Evolutionary conservation across 2,329 filamentous ascomycete species (phyloP), one percentile per base, ranked within the genome.

Genomic region (Fusarium tupiense): DNA sequence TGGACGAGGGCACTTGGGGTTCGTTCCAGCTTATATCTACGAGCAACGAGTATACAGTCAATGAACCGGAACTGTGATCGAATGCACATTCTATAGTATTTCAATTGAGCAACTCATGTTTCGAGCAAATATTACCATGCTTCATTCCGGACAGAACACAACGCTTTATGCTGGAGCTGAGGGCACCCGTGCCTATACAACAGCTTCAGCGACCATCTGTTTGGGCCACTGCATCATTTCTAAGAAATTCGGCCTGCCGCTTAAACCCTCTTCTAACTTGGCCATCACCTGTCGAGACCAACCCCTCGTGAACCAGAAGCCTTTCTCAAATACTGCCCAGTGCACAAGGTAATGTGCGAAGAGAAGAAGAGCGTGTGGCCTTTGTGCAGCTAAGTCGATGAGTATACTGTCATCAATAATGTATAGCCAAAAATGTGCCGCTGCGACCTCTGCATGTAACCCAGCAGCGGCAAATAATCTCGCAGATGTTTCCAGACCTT

Each of bases 21-120:
- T 53, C 80, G 0, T 78, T 84, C 14, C 69, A 74, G 6, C 73
- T 85, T 16, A 74, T 85, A 37, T 84, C 82, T 1, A 83, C 82
- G 2, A 80, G 70, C 37, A 72, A 79, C 29, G 75, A 82, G 40
- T 81, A 85, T 54, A 81, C 77, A 2, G 49, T 43, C 4, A 58
- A 60, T 16, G 83, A 85, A 8, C 60, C 68, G 38, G 83, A 84
- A 31, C 76, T 85, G 7, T 83, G 72, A 77, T 35, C 16, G 24
- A 35, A 38, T 29, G 46, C 17, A 26, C 38, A 33, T 12, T 20
- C 5, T 29, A 16, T 31, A 22, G 16, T n/a, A n/a, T 46, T 31
- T 17, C 37, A 22, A 29, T 26, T 22, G 22, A 53, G 24, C 44
- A 38, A 22, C 12, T n/a, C 31, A 31, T n/a, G 26, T 29, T 40